Evolutionary conservation across 345 rosid species (phyloP).

Genomic region (Acer negundo): DNA sequence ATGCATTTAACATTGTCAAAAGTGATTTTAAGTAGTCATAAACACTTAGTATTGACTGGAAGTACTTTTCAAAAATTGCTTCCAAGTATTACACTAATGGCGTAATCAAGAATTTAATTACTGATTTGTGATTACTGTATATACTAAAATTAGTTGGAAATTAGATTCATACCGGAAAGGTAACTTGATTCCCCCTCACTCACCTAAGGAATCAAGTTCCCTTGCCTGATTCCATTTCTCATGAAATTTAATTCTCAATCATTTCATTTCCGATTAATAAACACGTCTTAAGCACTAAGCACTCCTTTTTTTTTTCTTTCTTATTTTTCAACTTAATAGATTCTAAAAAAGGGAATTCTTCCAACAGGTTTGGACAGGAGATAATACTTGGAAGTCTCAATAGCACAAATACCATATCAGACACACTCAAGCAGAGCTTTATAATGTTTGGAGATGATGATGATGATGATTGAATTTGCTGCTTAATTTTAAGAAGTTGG

Average conservation of each 20-base stretch:
- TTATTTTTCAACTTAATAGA: neutral
- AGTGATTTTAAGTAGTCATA: neutral
- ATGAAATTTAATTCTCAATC: no score
- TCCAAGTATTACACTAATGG: no score
- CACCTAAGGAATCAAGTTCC: no score
- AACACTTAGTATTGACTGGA: neutral
- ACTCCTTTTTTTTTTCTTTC: no score
- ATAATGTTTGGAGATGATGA: neutral
- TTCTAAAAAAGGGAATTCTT: neutral
- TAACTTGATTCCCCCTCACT: no score
- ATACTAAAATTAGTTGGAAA: no score
- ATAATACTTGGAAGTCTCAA: neutral
- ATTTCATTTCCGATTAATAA: no score
- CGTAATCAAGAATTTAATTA: no score
- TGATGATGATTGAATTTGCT: neutral
- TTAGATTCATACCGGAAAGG: no score
- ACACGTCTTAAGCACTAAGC: no score
- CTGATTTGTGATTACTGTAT: no score
- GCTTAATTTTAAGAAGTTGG: neutral
- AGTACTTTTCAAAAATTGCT: neutral
- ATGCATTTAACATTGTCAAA: neutral
- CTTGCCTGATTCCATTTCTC: no score
- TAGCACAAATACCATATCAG: neutral
- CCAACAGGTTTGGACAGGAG: conserved; percentile 24
- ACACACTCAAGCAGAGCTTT: neutral